Percentiles rank a stretch among this genome's conserved stretches.
Evolutionary conservation across 768 basidiomycete genomes (phyloP).

Genomic region (Macrolepiota albuminosa): DNA sequence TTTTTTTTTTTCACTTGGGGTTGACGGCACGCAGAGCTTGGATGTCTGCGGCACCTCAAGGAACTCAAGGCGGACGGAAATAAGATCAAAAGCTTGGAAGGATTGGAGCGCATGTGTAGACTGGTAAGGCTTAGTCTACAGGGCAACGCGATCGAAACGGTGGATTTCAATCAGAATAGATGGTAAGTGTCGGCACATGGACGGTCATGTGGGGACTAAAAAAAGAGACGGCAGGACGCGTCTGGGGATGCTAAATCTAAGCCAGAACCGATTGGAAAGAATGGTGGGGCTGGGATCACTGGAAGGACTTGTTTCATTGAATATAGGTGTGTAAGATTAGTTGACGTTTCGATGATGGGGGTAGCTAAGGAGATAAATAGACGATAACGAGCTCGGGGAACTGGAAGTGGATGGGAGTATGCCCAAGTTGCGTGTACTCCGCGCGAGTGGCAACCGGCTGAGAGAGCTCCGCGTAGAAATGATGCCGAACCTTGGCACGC

Average conservation of each 20-base stretch:
- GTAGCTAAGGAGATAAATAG: constrained; percentile 32
- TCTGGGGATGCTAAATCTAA: constrained; percentile 80
- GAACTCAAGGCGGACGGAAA: constrained; percentile 92
- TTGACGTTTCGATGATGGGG: constrained; percentile 8
- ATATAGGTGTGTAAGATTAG: constrained; percentile 65
- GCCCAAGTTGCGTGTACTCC: constrained; percentile 75
- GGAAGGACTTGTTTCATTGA: constrained; percentile 64
- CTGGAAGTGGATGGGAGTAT: constrained; percentile 53
- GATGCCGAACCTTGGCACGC: constrained; percentile 73
- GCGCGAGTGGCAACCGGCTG: constrained; percentile 79
- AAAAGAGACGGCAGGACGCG: constrained; percentile 35
- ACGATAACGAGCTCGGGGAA: constrained; percentile 62
- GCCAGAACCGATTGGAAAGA: constrained; percentile 62
- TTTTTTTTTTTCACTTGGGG: constrained; percentile 1
- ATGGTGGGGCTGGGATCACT: constrained; percentile 59
- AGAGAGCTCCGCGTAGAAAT: constrained; percentile 55
- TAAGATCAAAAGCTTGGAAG: constrained; percentile 65
- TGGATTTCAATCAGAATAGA: constrained; percentile 57
- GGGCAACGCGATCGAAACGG: constrained; percentile 59
- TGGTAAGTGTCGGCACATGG: constrained; percentile 51
- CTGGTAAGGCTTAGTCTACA: constrained; percentile 82
- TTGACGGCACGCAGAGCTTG: constrained; percentile 54
- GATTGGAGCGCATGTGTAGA: constrained; percentile 73
- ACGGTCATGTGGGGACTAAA: constrained; percentile 8
- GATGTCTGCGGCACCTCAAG: constrained; percentile 77